phyloP scores from a whole-genome alignment of 2,329 filamentous ascomycete species.

The Hysterium pulicare region DNA sequence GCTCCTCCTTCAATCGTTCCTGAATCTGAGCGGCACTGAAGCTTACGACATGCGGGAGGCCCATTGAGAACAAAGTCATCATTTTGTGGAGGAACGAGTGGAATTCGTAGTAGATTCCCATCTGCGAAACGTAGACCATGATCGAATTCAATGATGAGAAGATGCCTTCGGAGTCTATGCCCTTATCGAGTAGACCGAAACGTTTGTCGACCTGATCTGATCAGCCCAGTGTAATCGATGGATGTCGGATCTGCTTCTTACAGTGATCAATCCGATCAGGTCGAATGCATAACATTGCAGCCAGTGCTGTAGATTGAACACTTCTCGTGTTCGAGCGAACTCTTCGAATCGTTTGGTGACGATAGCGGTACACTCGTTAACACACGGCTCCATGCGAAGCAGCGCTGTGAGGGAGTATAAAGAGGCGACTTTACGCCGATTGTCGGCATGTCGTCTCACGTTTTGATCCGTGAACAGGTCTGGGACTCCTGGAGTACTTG shows the following conservation, averaged over 20 bases:
- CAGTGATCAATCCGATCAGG: constrained; percentile 52
- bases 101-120: constrained; percentile 1
- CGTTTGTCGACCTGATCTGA: constrained; percentile 4
- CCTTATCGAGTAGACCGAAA: constrained; percentile 4
- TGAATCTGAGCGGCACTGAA: background rate
- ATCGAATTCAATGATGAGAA: background rate
- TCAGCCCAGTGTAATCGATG: too few relatives aligned
- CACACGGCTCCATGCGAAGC: constrained; percentile 38
- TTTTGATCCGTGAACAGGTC: constrained; percentile 38
- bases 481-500: constrained; percentile 12
- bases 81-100: constrained; percentile 8
- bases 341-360: constrained; percentile 31
- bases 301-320: constrained; percentile 43
- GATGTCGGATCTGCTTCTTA: too few relatives aligned
- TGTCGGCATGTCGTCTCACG: constrained; percentile 29
- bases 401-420: constrained; percentile 39
- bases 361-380: constrained; percentile 32
- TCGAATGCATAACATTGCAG: constrained; percentile 51
- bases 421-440: constrained; percentile 33
- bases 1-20: background rate
- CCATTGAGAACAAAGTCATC: constrained; percentile 32
- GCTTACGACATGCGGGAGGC: background rate
- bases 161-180: constrained; percentile 1
- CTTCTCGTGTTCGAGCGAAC: constrained; percentile 14
- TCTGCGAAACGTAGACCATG: background rate